phyloP scores from a whole-genome alignment of 495 filamentous ascomycete species.

The Xylaria nigripes region DNA sequence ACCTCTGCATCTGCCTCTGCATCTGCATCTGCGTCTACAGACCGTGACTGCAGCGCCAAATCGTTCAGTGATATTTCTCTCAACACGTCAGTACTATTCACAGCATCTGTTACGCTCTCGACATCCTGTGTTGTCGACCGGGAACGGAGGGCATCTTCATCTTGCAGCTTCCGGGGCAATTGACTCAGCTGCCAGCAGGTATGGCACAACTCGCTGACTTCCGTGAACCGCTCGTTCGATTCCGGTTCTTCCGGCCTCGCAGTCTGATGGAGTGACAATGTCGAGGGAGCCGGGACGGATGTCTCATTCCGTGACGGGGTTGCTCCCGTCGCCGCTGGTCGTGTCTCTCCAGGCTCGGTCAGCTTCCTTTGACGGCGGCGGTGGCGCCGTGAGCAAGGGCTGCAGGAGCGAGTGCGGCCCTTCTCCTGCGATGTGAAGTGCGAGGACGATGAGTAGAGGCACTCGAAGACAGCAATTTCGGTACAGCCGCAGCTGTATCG shows the following conservation, averaged over 20 bases:
- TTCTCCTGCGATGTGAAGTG: neutral
- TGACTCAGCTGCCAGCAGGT: conserved; percentile 9
- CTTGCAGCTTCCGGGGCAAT: neutral
- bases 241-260: neutral
- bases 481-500: conserved; percentile 19
- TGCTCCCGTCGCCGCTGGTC: neutral
- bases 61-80: conserved; percentile 2
- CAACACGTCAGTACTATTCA: neutral
- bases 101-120: neutral
- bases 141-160: neutral
- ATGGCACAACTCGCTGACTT: conserved; percentile 16
- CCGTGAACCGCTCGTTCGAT: neutral
- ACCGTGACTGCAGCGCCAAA: neutral
- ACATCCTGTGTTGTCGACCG: neutral
- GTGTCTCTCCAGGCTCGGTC: neutral
- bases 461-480: conserved; percentile 15
- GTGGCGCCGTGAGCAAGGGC: neutral
- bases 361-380: conserved; percentile 1
- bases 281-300: neutral
- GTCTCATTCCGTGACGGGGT: neutral
- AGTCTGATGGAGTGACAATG: too few relatives aligned
- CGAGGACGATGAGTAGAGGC: conserved; percentile 6
- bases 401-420: neutral
- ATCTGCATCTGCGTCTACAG: neutral
- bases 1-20: too few relatives aligned